Evolutionary conservation across 208 protist genomes (phyloP), one percentile per base, ranked within the genome.

Genomic region (Kentomonas sorsogonicus): DNA sequence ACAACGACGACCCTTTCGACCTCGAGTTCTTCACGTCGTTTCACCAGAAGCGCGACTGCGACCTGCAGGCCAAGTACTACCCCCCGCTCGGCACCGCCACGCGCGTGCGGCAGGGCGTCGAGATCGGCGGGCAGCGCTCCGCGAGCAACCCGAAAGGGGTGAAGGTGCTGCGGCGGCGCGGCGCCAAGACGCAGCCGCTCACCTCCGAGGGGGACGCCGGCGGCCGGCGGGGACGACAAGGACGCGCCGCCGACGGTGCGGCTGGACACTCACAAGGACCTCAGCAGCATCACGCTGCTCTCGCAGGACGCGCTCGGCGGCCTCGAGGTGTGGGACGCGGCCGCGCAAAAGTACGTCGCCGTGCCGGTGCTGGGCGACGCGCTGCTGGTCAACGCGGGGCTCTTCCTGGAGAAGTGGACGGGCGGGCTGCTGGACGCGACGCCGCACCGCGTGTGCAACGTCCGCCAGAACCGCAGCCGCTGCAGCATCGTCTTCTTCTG

Each of bases 341-440:
- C 79, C 57, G 68, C 71, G 58, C 53, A 74, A 34, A 62, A 69
- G 50, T 94, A 79, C 65, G 60, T 69, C 22, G 46, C 77, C 30
- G 83, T 91, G 20, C 83, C 87, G 16, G 83, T 91, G 52, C 79
- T 91, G 2, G 83, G 91, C 48, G 87, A 94, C 48, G 83, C 83
- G 44, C 69, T 94, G 44, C 72, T 94, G 22, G 79, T 94, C 34
- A 94, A 94, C 67, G 83, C 83, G 4, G 87, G 87, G 15, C 23
- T 90, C n/a, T 90, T 94, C 48, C 60, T 94, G 23, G 83, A 94
- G 73, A 86, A 86, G 69, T 94, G 87, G 83, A 91, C 87, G 2
- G 83, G 79, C 29, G 83, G 82, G 5, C 55, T 91, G 20, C 73
- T 94, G 44, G 81, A 89, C 63, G 83, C 87, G 22, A 91, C 83